Evolutionary conservation across 169 alveolate species (phyloP), one percentile per base, ranked within the genome.

Genomic region (Plasmodium blacklocki): DNA sequence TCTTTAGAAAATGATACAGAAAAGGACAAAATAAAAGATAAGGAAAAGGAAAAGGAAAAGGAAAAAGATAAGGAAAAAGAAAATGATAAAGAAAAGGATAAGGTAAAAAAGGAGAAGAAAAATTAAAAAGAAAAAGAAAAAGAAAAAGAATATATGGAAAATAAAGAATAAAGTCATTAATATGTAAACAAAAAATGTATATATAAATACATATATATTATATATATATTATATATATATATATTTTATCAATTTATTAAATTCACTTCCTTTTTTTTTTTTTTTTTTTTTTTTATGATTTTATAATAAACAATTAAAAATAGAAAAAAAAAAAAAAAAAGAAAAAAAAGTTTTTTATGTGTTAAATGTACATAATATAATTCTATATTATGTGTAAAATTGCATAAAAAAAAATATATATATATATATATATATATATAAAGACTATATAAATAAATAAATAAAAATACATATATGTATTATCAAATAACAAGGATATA

Each of bases 1-100:
- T 87, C 80, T 88, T 74, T 88, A n/a, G 92, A 78, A n/a, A 67
- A 60, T 32, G 52, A 73, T 26, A 92, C 63, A 8, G 88, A 52
- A 12, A 78, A 80, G 60, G 91, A 91, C 29, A 73, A 78, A 26
- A 88, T 45, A 19, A 68, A 47, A 47, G 93, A 75, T n/a, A 88
- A 64, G 32, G 78, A 62, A 14, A 89, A 91, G 15, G 93, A 88
- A 11, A 78, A 88, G 66, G 88, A 91, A 0, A 93, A 71, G 73
- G 71, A 54, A 52, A 92, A 93, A 64, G 90, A 86, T n/a, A n/a
- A n/a, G n/a, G n/a, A n/a, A 8, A 70, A 88, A 19, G 92, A 93
- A 18, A 68, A 21, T 43, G 88, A 88, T 5, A 86, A 26, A n/a
- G 73, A 59, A 32, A 74, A 54, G 7, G 73, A 88, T 2, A 62